Evolutionary conservation across 176 grass and related monocot genomes (phyloP), one percentile per base, ranked within the genome.

Genomic region (Triticum dicoccoides): DNA sequence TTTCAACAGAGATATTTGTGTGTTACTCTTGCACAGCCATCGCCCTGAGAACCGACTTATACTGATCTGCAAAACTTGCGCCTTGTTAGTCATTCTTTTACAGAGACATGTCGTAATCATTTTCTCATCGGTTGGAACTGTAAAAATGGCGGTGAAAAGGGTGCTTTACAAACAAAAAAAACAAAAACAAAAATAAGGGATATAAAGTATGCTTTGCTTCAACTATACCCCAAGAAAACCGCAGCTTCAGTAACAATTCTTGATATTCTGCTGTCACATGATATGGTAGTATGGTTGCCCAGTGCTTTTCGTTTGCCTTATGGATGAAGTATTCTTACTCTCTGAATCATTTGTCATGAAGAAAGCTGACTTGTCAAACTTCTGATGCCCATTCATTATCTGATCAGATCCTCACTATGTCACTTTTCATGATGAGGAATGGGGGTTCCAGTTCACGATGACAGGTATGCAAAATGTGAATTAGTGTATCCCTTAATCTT

Each of bases 361-460:
- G 15, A 88, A 85, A 82, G 77, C 71, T 88, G 51, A 82, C 59
- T 15, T 66, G 1, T 65, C 32, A 82, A 85, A 65, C 69, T 58
- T 32, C 64, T 81, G 12, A 64, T 78, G 63, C 10, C 56, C 37
- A 84, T 58, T 83, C 73, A 30, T 76, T 80, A 32, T 73, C 70
- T 62, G 58, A 90, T 76, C 87, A 99, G 97, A 94, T 88, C 73
- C 94, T 73, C 89, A 80, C 73, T 93, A 96, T 88, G 80, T 81
- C 84, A 69, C 87, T 90, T 99, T 96, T 67, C 94, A 99, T 90
- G 97, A 99, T 79, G 92, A 92, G 90, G 97, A 99, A 78, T 99
- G 97, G 97, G 97, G 66, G 80, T 99, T 87, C 94, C 94, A 23
- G 80, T 93, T 33, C 97, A 99, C 76, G 84, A 93, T 70, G 97